phyloP scores from a whole-genome alignment of 495 filamentous ascomycete genomes.

The Podospora fimiseda region DNA sequence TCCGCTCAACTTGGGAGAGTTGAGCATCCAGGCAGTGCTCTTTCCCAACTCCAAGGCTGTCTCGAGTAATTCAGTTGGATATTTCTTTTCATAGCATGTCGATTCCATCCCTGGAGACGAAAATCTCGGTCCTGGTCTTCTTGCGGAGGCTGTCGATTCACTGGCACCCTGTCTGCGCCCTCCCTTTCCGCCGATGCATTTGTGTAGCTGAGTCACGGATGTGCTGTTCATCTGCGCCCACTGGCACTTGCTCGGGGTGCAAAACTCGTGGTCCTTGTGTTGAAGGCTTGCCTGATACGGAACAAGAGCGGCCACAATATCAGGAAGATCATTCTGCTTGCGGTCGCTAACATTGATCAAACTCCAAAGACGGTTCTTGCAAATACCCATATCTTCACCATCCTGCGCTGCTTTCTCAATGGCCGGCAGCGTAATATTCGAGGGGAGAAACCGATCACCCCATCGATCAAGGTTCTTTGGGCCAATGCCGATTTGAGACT shows the following conservation, averaged over 20 bases:
- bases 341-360: constrained; percentile 5
- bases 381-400: neutral
- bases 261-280: neutral
- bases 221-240: constrained; percentile 4
- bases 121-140: neutral
- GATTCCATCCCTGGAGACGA: neutral
- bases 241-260: constrained; percentile 4
- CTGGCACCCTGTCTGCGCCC: neutral
- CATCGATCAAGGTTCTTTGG: neutral
- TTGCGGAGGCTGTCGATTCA: neutral
- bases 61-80: constrained; percentile 2
- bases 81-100: neutral
- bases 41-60: constrained; percentile 1
- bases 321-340: neutral
- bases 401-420: neutral
- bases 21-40: neutral
- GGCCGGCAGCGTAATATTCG: neutral
- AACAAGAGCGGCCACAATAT: neutral
- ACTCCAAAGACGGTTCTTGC: constrained; percentile 1
- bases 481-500: constrained; percentile 2
- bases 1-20: neutral
- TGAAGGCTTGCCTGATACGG: neutral
- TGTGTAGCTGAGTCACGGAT: constrained; percentile 1
- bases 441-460: neutral
- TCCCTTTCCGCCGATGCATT: neutral